Base-by-base conservation (phyloP, 768 basidiomycete species). In the Leccinum boreale region DNA sequence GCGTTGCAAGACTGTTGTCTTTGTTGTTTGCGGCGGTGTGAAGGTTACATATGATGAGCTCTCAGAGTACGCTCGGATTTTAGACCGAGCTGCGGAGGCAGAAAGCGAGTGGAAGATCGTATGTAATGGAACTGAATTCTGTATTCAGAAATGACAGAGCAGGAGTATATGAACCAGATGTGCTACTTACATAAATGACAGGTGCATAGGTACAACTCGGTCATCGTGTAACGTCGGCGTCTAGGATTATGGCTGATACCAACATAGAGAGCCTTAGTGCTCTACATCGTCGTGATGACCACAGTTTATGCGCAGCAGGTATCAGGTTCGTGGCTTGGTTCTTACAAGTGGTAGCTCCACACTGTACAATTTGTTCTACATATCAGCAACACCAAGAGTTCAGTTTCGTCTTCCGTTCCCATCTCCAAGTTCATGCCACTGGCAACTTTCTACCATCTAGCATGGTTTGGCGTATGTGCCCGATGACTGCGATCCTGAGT, bases 391-490 rank as follows among this genome's bases (percentile, higher is more conserved):
- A 39, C 12, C 17, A 1, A 33, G 9, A 7, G 3, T 12, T 44
- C 19, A n/a, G 24, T 6, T 1, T 50, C n/a, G 19, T 8, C 12
- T 35, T 36, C 19, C 39, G 35, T 52, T 4, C 24, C 10, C 28
- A 33, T 44, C 5, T 21, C 11, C 7, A 31, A 4, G 31, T 21
- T 42, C 33, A 36, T 12, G 21, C 45, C 45, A 46, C 21, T 31
- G 31, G 1, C 31, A 19, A 15, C 52, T 21, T 44, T 58, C 33
- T n/a, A 50, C 28, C 58, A 33, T 39, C 31, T 74, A 90, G 69
- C 89, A 91, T 17, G 82, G 73, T 65, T 84, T 87, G 50, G 87
- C 79, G 67, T 81, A 90, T 4, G 89, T 89, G 12, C 88, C 87
- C 49, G 78, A 82, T 39, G 76, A 66, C 56, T 72, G 61, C 31